Evolutionary conservation across 1,284 basidiomycete species (phyloP).

Genomic region (Caloboletus inedulis): DNA sequence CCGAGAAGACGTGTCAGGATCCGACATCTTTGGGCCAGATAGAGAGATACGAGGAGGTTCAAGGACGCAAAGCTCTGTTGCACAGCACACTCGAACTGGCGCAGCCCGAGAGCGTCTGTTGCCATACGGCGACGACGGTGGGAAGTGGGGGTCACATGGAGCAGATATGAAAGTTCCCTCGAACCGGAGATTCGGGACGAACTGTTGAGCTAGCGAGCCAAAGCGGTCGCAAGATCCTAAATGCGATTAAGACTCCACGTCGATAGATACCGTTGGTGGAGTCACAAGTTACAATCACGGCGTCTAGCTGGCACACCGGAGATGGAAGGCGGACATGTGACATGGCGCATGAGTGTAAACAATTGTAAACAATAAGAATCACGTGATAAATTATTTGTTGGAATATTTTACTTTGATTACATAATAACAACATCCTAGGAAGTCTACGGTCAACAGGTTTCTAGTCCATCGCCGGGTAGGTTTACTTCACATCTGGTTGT

Average conservation of each 20-base stretch:
- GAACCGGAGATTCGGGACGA: slow-evolving; percentile 21
- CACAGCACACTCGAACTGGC: slow-evolving; percentile 20
- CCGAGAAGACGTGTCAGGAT: slow-evolving; percentile 9
- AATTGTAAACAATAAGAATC: neutral
- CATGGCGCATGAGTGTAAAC: neutral
- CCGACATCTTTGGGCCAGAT: slow-evolving; percentile 17
- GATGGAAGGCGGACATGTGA: slow-evolving; percentile 11
- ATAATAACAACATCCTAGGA: slow-evolving; percentile 16
- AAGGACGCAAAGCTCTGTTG: slow-evolving; percentile 8
- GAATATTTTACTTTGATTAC: slow-evolving; percentile 14
- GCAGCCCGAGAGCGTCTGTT: neutral
- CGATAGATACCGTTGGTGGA: neutral
- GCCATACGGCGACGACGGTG: slow-evolving; percentile 1
- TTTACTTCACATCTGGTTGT: neutral
- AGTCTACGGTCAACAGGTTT: slow-evolving; percentile 9
- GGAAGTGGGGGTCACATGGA: slow-evolving; percentile 17
- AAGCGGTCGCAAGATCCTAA: slow-evolving; percentile 8
- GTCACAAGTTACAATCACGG: slow-evolving; percentile 9
- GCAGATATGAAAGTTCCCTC: slow-evolving; percentile 12
- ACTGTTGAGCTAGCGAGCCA: slow-evolving; percentile 7
- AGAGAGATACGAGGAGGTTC: slow-evolving; percentile 2
- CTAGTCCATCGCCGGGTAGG: slow-evolving; percentile 14
- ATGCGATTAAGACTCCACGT: slow-evolving; percentile 6
- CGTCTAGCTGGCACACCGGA: slow-evolving; percentile 12
- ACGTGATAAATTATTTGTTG: slow-evolving; percentile 4